These are phyloP conservation scores for Backusella macrospora DNA, from an alignment of 192 early-diverging fungal genomes.

Conservation along the genomic window DNA sequence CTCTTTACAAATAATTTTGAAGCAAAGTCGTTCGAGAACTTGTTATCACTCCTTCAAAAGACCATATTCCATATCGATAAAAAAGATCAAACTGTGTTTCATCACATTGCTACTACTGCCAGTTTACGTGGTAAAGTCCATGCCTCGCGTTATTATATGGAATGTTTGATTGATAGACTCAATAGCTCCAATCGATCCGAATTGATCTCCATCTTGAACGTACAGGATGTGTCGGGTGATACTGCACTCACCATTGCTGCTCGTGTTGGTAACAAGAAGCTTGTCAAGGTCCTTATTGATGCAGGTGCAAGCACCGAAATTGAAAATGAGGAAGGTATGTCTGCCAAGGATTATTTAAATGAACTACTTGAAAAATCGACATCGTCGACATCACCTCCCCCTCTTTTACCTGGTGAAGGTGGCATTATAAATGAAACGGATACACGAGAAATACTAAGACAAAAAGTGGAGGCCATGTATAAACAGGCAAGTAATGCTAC, in stretches of 20 bases:
- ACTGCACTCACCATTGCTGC: constrained; percentile 71
- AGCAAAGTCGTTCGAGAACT: constrained; percentile 69
- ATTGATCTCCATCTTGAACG: constrained; percentile 72
- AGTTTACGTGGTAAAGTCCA: constrained; percentile 68
- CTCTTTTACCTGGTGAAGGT: background rate
- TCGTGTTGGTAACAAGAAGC: constrained; percentile 59
- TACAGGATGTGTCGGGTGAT: constrained; percentile 84
- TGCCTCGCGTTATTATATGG: constrained; percentile 87
- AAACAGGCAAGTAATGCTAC: background rate
- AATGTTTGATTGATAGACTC: constrained; percentile 79
- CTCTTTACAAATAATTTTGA: constrained; percentile 90
- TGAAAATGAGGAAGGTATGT: constrained; percentile 13
- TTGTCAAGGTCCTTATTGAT: constrained; percentile 62
- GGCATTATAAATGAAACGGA: background rate
- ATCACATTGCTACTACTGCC: constrained; percentile 82
- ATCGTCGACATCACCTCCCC: background rate
- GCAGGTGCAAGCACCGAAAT: constrained; percentile 52
- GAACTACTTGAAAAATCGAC: background rate
- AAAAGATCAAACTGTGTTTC: constrained; percentile 83
- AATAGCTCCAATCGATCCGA: constrained; percentile 66
- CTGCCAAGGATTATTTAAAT: constrained; percentile 17
- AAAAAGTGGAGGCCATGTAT: constrained; percentile 25
- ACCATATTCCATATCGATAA: constrained; percentile 78
- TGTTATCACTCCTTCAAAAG: constrained; percentile 78
- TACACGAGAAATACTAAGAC: constrained; percentile 4